Evolutionary conservation across 176 grass and related monocot genomes (phyloP), one percentile per base, ranked within the genome.

Genomic region (Rhynchospora pubera): DNA sequence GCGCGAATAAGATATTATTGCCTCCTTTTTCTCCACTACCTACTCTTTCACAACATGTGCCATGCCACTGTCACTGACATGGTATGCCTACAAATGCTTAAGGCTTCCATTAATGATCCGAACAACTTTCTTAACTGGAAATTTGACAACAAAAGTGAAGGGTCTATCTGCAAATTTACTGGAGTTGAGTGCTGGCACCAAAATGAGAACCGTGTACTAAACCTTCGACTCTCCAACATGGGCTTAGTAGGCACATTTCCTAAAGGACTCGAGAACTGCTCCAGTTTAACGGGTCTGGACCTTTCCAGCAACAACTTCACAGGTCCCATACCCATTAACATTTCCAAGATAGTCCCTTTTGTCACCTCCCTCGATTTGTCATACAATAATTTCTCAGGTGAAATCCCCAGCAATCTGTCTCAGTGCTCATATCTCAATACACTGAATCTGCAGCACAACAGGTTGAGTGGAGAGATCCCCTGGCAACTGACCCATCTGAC

Each of bases 171-270:
- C 9, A 85, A 32, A 63, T 98, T 95, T 60, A 88, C 53, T 11
- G 96, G 96, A 6, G 96, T 98, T 6, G 92, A 94, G 57, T 98
- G 96, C 65, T 98, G 96, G 96, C 89, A 98, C 82, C 90, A 91
- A 75, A 94, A 95, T 56, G 96, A 98, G 78, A 98, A 92, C 70
- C 87, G 65, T 84, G 83, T 98, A 34, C 82, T 98, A 48, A 83
- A 85, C 60, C 92, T 98, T 64, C 83, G 24, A 7, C 90, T 98
- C 43, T 84, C 90, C n/a, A 93, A 93, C 84, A 90, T 95, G 86
- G 92, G 87, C 67, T 89, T 98, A 66, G 76, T 84, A 46, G 96
- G 96, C 10, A 57, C 21, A 12, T 98, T 98, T 34, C 96, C 96
- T 50, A 87, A 59, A 15, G 96, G 92, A 5, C 86, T 98, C 44